Percentiles rank a stretch among this genome's conserved stretches.
These are phyloP conservation scores for Calonectria crousiana DNA, from an alignment of 2,329 filamentous ascomycete genomes.

Conservation along the genomic window DNA sequence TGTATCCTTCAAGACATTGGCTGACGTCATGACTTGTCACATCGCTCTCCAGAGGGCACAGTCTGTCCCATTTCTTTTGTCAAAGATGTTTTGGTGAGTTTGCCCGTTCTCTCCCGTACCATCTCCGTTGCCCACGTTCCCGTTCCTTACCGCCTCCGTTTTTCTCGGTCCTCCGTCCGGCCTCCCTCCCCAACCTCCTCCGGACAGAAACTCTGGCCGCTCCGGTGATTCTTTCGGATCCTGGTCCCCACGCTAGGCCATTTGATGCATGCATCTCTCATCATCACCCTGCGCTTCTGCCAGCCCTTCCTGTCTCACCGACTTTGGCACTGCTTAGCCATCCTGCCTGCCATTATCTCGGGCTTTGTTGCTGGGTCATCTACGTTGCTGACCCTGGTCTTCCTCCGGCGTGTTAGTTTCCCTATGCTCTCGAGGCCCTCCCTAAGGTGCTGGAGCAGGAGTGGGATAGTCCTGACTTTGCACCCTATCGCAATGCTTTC, in stretches of 20 bases:
- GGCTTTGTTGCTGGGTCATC: constrained; percentile 17
- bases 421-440: constrained; percentile 78
- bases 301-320: constrained; percentile 37
- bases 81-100: constrained; percentile 83
- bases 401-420: constrained; percentile 68
- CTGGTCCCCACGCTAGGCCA: constrained; percentile 24
- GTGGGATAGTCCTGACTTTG: constrained; percentile 76
- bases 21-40: constrained; percentile 16
- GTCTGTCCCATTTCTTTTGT: constrained; percentile 88
- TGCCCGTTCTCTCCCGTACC: constrained; percentile 35
- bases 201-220: constrained; percentile 32
- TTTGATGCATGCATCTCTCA: constrained; percentile 35
- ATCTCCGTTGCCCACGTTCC: constrained; percentile 28
- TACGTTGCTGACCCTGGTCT: constrained; percentile 32
- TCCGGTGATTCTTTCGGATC: constrained; percentile 28
- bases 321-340: constrained; percentile 35
- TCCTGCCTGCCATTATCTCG: constrained; percentile 27
- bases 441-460: constrained; percentile 72
- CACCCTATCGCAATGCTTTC: constrained; percentile 77
- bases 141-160: constrained; percentile 35
- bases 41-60: constrained; percentile 74
- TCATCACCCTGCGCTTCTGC: constrained; percentile 22
- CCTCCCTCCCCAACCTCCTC: constrained; percentile 36
- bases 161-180: constrained; percentile 39
- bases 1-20: not conserved